phyloP scores from a whole-genome alignment of 129 eudicot genomes.

The Scalesia atractyloides region DNA sequence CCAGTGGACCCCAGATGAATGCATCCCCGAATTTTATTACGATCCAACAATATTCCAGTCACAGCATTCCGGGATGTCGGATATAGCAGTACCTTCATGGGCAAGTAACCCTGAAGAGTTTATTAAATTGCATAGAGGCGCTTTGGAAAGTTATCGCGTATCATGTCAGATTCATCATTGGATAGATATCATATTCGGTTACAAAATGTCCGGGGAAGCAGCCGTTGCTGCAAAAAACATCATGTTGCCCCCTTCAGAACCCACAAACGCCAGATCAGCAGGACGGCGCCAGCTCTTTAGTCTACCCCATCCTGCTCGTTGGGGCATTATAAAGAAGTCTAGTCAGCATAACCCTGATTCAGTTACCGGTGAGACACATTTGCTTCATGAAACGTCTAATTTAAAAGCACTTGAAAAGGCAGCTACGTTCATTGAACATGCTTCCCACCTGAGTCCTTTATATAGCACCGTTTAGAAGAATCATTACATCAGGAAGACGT shows the following conservation, averaged over 20 bases:
- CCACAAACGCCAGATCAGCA: conserved; percentile 55
- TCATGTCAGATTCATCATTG: conserved; percentile 80
- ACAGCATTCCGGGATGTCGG: conserved; percentile 79
- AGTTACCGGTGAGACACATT: conserved; percentile 27
- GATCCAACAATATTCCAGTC: conserved; percentile 84
- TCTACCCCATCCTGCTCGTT: conserved; percentile 88
- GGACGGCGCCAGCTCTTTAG: conserved; percentile 93
- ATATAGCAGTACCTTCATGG: conserved; percentile 91
- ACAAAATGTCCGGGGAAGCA: conserved; percentile 91
- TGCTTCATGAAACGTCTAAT: conserved; percentile 38
- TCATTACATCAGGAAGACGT: conserved; percentile 21
- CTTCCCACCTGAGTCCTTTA: conserved; percentile 68
- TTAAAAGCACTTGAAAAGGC: conserved; percentile 68
- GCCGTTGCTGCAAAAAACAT: conserved; percentile 93
- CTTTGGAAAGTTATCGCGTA: conserved; percentile 79
- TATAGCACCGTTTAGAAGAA: conserved; percentile 36
- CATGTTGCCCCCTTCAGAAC: conserved; percentile 77
- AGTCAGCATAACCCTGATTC: conserved; percentile 21
- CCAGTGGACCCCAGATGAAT: conserved; percentile 99
- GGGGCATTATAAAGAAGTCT: conserved; percentile 34
- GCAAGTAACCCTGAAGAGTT: conserved; percentile 82
- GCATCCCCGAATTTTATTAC: conserved; percentile 92
- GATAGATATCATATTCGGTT: conserved; percentile 95
- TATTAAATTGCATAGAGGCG: conserved; percentile 78
- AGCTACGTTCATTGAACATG: conserved; percentile 75